Evolutionary conservation across 1,139 yeast genomes (phyloP).

Genomic region (Pichia sp.): DNA sequence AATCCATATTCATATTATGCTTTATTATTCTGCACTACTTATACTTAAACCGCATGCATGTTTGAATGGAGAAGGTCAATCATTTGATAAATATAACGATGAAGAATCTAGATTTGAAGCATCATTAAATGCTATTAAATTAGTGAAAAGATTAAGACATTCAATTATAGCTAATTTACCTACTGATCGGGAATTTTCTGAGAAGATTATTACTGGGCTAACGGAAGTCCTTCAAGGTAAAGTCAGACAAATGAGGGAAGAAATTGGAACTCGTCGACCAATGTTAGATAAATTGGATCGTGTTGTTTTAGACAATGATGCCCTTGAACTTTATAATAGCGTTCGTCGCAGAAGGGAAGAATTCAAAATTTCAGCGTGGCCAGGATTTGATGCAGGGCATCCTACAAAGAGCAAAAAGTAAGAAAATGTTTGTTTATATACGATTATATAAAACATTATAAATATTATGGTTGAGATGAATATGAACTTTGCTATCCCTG

Average conservation of each 20-base stretch:
- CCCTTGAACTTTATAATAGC: background rate
- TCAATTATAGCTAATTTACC: constrained; percentile 44
- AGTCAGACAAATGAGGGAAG: constrained; percentile 22
- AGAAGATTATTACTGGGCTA: constrained; percentile 41
- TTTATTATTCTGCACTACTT: constrained; percentile 59
- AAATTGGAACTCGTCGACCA: constrained; percentile 22
- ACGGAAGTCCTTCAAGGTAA: constrained; percentile 41
- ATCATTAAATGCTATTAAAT: constrained; percentile 22
- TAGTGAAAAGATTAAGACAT: constrained; percentile 34
- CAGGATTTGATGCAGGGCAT: constrained; percentile 62
- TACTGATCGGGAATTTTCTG: constrained; percentile 48
- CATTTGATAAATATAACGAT: background rate
- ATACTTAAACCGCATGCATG: constrained; percentile 44
- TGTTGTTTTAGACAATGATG: constrained; percentile 7
- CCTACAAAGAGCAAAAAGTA: constrained; percentile 31
- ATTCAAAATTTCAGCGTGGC: constrained; percentile 51
- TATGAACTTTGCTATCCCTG: constrained; percentile 18
- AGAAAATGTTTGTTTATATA: no score
- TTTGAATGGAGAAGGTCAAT: constrained; percentile 21
- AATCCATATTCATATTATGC: constrained; percentile 64
- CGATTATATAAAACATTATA: background rate
- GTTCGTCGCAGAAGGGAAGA: constrained; percentile 13
- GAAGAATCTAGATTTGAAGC: constrained; percentile 19
- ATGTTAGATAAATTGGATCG: background rate
- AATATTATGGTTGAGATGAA: background rate